Percentiles rank a stretch among this genome's conserved stretches.
These are phyloP conservation scores for Diplodia scrobiculata DNA, from an alignment of 2,329 filamentous ascomycete genomes.

Conservation along the genomic window DNA sequence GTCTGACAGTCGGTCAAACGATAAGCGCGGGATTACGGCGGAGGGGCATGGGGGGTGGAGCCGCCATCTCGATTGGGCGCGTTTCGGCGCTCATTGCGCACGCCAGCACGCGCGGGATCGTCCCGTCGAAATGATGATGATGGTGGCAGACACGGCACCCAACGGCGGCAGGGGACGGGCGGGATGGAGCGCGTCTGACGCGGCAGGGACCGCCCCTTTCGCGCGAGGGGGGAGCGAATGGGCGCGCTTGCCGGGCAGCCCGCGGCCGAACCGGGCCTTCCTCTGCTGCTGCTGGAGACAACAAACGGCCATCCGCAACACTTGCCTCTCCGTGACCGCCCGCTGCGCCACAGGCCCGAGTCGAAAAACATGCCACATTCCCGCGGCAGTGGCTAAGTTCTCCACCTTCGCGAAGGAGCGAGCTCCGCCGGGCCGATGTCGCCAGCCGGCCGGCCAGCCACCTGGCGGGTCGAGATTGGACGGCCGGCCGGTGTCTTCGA, in stretches of 20 bases:
- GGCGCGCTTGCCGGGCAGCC: not conserved
- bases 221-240: not conserved
- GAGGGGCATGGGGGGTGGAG: no score
- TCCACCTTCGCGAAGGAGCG: conserved; percentile 1
- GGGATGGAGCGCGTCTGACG: conserved; percentile 7
- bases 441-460: conserved; percentile 16
- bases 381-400: conserved; percentile 1
- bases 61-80: not conserved
- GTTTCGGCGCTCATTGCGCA: not conserved
- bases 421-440: conserved; percentile 20
- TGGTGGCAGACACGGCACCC: not conserved
- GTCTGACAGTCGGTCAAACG: not conserved
- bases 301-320: not conserved
- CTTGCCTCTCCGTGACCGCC: no score
- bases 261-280: not conserved
- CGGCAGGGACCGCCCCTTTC: conserved; percentile 6
- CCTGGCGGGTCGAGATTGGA: conserved; percentile 7
- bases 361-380: conserved; percentile 9
- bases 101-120: not conserved
- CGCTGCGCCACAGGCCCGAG: not conserved
- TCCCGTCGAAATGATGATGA: not conserved
- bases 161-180: not conserved
- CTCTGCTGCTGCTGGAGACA: not conserved
- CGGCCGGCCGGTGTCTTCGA: not conserved
- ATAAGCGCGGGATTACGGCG: not conserved